Evolutionary conservation across 2,329 filamentous ascomycete species (phyloP).

Genomic region (Neoascochyta sp.): DNA sequence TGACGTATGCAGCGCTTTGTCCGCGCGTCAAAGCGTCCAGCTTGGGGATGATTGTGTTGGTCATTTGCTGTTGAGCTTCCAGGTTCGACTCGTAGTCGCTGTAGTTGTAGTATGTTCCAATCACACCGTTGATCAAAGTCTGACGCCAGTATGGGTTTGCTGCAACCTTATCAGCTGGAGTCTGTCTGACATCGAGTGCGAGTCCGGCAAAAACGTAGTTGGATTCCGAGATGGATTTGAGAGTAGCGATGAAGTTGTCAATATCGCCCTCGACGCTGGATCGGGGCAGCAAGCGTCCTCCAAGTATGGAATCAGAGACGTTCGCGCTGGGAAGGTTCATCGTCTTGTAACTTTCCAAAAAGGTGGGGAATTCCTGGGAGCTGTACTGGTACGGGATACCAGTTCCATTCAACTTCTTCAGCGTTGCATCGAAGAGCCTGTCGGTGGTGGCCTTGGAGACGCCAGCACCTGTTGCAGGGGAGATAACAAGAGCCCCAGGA

Average conservation of each 20-base stretch:
- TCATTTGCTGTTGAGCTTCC: slow-evolving; percentile 2
- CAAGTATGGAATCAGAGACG: too few relatives aligned
- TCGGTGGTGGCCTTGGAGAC: slow-evolving; percentile 5
- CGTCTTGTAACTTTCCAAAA: too few relatives aligned
- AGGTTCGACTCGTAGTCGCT: slow-evolving; percentile 9
- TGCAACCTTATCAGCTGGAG: slow-evolving; percentile 8
- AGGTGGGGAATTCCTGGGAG: too few relatives aligned
- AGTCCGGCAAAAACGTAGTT: slow-evolving; percentile 13
- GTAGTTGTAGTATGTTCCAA: slow-evolving; percentile 11
- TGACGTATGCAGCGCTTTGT: slow-evolving; percentile 23
- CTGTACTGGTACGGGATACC: too few relatives aligned
- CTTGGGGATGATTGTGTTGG: slow-evolving; percentile 3
- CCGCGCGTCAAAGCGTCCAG: slow-evolving; percentile 1
- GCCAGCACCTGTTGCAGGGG: too few relatives aligned
- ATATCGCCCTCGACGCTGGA: too few relatives aligned
- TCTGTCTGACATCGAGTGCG: slow-evolving; percentile 5
- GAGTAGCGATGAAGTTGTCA: slow-evolving; percentile 4
- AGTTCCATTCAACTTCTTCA: too few relatives aligned
- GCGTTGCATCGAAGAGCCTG: slow-evolving; percentile 3
- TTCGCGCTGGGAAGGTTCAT: too few relatives aligned
- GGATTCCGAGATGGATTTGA: slow-evolving; percentile 8
- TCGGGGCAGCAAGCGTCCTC: too few relatives aligned
- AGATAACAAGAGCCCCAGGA: too few relatives aligned
- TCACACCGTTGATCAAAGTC: slow-evolving; percentile 10
- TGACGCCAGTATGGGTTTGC: slow-evolving; percentile 17